These are phyloP conservation scores for Thalassiosira mediterranea DNA, from an alignment of 352 stramenopile genomes.

Conservation along the genomic window DNA sequence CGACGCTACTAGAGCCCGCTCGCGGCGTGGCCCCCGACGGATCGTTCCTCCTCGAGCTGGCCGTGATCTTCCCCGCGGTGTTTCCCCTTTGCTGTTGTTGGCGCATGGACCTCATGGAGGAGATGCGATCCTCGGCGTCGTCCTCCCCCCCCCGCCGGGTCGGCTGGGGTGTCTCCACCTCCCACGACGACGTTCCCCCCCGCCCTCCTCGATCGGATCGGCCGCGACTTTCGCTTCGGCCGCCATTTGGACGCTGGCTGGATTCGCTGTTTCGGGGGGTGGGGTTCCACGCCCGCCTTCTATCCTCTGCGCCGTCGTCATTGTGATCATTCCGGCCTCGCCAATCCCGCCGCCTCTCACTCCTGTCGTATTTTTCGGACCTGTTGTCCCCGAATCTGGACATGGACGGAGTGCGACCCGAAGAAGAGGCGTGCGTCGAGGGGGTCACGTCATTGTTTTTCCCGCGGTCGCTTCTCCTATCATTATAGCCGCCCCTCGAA, in stretches of 20 bases:
- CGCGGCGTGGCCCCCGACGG: constrained; percentile 1
- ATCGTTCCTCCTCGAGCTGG: not conserved
- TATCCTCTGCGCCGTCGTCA: not conserved
- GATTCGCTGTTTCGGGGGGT: constrained; percentile 2
- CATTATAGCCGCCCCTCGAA: not conserved
- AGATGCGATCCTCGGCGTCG: constrained; percentile 86
- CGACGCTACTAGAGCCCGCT: not conserved
- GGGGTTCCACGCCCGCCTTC: constrained; percentile 13
- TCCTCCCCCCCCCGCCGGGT: constrained; percentile 59
- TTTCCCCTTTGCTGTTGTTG: too few relatives aligned
- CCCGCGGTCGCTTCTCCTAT: not conserved
- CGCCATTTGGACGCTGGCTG: constrained; percentile 2
- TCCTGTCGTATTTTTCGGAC: not conserved
- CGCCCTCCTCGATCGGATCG: constrained; percentile 14
- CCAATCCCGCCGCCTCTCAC: not conserved
- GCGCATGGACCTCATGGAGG: constrained; percentile 8
- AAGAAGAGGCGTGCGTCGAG: constrained; percentile 18
- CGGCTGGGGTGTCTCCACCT: constrained; percentile 50
- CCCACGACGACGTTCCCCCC: constrained; percentile 38
- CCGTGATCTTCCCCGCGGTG: not conserved
- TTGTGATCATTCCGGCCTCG: not conserved
- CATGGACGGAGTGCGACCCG: not conserved
- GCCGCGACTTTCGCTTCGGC: constrained; percentile 9
- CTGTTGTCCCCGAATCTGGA: not conserved
- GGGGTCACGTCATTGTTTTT: constrained; percentile 14